These are phyloP conservation scores for Eucalyptus cloeziana DNA, from an alignment of 345 rosid species.

Conservation along the genomic window DNA sequence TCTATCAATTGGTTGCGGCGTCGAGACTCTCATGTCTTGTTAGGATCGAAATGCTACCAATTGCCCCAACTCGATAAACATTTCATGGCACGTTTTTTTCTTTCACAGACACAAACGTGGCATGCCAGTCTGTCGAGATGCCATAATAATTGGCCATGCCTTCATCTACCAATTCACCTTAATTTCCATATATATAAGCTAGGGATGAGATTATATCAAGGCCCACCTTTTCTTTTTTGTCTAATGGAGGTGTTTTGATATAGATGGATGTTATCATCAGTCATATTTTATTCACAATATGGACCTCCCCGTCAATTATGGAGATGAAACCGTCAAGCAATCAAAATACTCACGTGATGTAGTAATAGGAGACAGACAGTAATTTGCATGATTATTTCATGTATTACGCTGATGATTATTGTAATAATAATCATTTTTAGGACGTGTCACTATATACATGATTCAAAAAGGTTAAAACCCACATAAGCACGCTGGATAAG, in stretches of 20 bases:
- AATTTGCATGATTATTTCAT: background rate
- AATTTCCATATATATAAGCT: background rate
- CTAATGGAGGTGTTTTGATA: background rate
- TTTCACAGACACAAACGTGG: background rate
- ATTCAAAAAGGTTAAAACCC: background rate
- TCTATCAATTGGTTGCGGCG: background rate
- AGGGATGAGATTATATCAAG: background rate
- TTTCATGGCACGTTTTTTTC: background rate
- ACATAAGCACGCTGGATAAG: background rate
- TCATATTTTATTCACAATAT: background rate
- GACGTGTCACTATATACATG: background rate
- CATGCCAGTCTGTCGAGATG: background rate
- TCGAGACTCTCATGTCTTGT: background rate
- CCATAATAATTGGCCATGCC: background rate
- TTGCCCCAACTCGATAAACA: background rate
- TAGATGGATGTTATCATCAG: background rate
- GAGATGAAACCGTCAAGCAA: background rate
- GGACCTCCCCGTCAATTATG: background rate
- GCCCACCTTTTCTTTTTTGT: background rate
- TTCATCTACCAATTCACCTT: background rate
- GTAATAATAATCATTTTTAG: background rate
- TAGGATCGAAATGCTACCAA: background rate
- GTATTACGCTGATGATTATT: background rate
- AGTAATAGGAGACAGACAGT: background rate
- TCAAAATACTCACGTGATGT: background rate